Percentiles rank a stretch among this genome's conserved stretches.
Conservation (phyloP, 129 eudicot genomes). For the Chrysanthemum lavandulifolium region DNA sequence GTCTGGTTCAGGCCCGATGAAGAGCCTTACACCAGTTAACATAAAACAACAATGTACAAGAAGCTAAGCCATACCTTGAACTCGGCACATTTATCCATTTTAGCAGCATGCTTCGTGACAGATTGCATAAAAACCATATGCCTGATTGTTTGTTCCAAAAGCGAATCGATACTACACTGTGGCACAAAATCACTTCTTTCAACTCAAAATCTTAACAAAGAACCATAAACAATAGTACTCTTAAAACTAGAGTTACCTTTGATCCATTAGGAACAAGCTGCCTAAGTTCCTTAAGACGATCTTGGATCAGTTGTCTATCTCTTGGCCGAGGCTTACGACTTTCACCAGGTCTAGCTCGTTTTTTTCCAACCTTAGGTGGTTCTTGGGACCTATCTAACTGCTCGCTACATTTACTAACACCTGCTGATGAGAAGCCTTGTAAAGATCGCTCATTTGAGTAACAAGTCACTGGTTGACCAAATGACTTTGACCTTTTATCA, state of each 20-base stretch:
- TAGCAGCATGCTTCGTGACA: constrained; percentile 69
- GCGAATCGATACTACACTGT: constrained; percentile 98
- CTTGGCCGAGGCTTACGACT: constrained; percentile 72
- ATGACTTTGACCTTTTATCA: constrained; percentile 34
- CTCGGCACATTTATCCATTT: constrained; percentile 57
- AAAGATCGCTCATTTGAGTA: constrained; percentile 54
- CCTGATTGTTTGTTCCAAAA: constrained; percentile 85
- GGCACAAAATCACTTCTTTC: constrained; percentile 27
- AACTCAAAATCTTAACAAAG: constrained; percentile 6
- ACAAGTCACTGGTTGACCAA: constrained; percentile 36
- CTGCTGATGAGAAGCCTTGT: constrained; percentile 51
- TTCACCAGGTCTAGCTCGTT: constrained; percentile 81
- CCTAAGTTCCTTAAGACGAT: constrained; percentile 77
- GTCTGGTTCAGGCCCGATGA: neutral
- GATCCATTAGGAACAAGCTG: constrained; percentile 95
- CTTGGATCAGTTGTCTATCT: constrained; percentile 91
- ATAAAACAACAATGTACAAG: neutral
- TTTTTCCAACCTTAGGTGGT: constrained; percentile 43
- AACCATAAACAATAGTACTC: neutral
- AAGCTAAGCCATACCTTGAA: constrained; percentile 55
- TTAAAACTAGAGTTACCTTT: constrained; percentile 51
- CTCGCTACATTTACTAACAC: constrained; percentile 58
- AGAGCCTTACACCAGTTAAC: neutral
- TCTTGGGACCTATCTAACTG: constrained; percentile 50
- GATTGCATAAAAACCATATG: constrained; percentile 84